Conservation (phyloP, 257 asterid genomes). For the Prunella vulgaris region DNA sequence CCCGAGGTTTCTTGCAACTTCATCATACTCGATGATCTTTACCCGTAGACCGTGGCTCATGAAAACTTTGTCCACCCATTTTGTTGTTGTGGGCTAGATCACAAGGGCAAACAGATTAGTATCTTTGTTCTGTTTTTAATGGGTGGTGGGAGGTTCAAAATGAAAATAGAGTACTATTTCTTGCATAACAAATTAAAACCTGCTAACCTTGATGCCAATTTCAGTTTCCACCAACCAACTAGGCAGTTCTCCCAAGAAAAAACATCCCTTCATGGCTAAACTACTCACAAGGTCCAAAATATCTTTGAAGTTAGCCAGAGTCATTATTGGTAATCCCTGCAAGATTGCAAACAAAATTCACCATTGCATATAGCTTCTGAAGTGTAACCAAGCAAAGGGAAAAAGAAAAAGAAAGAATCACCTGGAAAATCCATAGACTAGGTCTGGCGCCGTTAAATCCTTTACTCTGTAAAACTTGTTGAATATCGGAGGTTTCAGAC, state of each 20-base stretch:
- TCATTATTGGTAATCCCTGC: constrained; percentile 65
- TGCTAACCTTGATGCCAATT: constrained; percentile 38
- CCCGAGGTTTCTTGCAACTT: constrained; percentile 38
- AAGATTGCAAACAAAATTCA: constrained; percentile 4
- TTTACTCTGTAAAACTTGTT: constrained; percentile 47
- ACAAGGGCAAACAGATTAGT: constrained; percentile 11
- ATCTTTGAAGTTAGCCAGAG: constrained; percentile 48
- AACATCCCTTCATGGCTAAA: constrained; percentile 64
- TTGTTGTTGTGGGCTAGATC: constrained; percentile 34
- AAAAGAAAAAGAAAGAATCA: constrained; percentile 17
- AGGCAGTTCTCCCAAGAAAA: constrained; percentile 71
- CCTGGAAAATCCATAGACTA: constrained; percentile 84
- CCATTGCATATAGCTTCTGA: background rate
- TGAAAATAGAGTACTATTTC: background rate
- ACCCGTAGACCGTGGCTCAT: constrained; percentile 58
- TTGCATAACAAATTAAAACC: constrained; percentile 1
- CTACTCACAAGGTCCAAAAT: constrained; percentile 41
- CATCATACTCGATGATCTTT: constrained; percentile 33
- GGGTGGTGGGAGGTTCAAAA: constrained; percentile 3
- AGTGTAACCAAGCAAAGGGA: background rate
- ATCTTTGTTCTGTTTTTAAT: background rate
- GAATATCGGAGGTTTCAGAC: constrained; percentile 49
- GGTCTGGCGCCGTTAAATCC: constrained; percentile 74
- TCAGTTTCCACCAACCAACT: constrained; percentile 50
- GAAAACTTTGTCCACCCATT: constrained; percentile 65